Evolutionary conservation across 208 protist species (phyloP).

Genomic region (Crithidia thermophila): DNA sequence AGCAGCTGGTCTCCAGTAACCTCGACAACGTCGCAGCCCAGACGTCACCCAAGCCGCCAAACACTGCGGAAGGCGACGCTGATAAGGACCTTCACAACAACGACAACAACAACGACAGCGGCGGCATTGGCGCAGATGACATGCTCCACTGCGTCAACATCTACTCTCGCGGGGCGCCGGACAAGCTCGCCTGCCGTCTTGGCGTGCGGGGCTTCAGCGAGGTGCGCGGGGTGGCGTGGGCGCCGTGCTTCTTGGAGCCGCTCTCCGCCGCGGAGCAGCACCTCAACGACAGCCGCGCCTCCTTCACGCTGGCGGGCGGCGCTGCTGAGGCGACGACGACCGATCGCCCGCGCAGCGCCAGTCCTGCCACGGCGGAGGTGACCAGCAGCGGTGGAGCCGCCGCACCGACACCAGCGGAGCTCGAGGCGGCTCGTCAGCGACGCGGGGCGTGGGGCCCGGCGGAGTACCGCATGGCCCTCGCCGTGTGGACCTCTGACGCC

Average conservation of each 20-base stretch:
- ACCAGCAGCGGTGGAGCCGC: background rate
- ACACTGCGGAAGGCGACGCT: background rate
- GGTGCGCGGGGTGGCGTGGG: conserved; percentile 78
- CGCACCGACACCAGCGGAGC: background rate
- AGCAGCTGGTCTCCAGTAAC: background rate
- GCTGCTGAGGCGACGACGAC: background rate
- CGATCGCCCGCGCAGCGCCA: background rate
- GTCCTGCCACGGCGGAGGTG: background rate
- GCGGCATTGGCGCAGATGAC: conserved; percentile 32
- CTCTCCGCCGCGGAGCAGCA: conserved; percentile 20
- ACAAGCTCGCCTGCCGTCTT: conserved; percentile 63
- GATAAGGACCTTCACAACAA: background rate
- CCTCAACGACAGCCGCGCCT: too few relatives aligned
- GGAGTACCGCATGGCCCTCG: conserved; percentile 86
- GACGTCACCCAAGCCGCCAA: background rate
- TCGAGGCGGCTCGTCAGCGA: conserved; percentile 14
- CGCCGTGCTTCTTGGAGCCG: conserved; percentile 81
- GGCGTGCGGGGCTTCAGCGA: conserved; percentile 70
- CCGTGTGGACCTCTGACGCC: conserved; percentile 83
- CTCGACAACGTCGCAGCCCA: background rate
- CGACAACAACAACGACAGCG: background rate
- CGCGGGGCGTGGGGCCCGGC: conserved; percentile 68
- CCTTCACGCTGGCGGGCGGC: background rate
- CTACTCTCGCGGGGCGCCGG: conserved; percentile 64
- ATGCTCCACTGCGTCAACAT: conserved; percentile 85